A percentile compares a stretch with the other conserved stretches of the same genome.
phyloP scores from a whole-genome alignment of 768 basidiomycete species.

The Strobilomyces echinocephalus region DNA sequence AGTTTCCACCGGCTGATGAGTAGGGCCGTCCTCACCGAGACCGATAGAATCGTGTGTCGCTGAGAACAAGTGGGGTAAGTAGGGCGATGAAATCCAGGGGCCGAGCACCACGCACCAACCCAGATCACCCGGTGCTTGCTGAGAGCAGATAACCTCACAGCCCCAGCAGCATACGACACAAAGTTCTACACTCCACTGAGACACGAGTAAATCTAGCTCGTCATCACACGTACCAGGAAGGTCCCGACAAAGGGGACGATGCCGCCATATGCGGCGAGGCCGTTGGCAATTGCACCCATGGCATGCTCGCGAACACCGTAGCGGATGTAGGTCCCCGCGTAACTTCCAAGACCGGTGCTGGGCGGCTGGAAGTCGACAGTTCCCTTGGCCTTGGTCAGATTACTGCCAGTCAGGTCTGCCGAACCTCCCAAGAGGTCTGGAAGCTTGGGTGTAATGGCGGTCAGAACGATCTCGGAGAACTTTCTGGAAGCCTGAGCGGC shows the following conservation, averaged over 20 bases:
- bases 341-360: constrained; percentile 76
- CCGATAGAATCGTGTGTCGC: constrained; percentile 96
- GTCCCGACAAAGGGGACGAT: constrained; percentile 89
- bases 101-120: constrained; percentile 58
- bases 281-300: constrained; percentile 96
- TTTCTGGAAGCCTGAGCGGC: constrained; percentile 89
- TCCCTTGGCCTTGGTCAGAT: constrained; percentile 82
- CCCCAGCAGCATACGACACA: constrained; percentile 90
- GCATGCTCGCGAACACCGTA: constrained; percentile 97
- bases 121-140: constrained; percentile 89
- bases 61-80: constrained; percentile 21
- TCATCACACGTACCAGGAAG: constrained; percentile 62
- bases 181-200: constrained; percentile 59
- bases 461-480: constrained; percentile 85
- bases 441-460: constrained; percentile 63
- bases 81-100: not conserved
- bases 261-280: constrained; percentile 83
- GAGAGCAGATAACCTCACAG: constrained; percentile 85
- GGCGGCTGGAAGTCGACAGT: constrained; percentile 91
- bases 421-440: constrained; percentile 89
- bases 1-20: constrained; percentile 93
- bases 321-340: constrained; percentile 86
- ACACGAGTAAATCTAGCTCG: not conserved
- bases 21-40: constrained; percentile 91
- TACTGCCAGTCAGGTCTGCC: constrained; percentile 88